Evolutionary conservation across 2,329 filamentous ascomycete species (phyloP).

Genomic region (Setomelanomma holmii): DNA sequence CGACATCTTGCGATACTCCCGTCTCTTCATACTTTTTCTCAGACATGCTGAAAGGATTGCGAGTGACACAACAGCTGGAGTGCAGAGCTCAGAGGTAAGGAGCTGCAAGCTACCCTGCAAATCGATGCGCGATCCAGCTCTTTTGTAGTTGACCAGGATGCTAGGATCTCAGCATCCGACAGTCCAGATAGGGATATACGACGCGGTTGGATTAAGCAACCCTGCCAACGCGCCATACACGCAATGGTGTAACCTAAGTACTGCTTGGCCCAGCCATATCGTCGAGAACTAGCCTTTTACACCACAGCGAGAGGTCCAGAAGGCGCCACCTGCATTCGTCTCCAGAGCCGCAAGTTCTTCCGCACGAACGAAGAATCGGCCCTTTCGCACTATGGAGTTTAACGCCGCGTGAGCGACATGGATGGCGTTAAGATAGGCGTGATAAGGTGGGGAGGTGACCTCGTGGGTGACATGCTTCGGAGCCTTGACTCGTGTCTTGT

Average conservation of each 20-base stretch:
- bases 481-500: not conserved
- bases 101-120: conserved; percentile 4
- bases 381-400: not conserved
- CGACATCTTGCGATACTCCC: conserved; percentile 7
- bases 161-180: not conserved
- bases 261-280: conserved; percentile 6
- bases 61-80: not conserved
- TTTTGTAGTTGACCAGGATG: not conserved
- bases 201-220: conserved; percentile 6
- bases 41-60: conserved; percentile 15
- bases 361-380: not conserved
- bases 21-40: conserved; percentile 20
- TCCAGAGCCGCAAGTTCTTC: not conserved
- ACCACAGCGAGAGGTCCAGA: not conserved
- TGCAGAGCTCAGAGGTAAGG: not conserved
- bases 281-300: not conserved
- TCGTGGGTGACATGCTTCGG: not conserved
- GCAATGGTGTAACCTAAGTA: conserved; percentile 7
- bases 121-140: not conserved
- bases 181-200: not conserved
- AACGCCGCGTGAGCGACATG: not conserved
- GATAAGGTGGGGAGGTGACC: not conserved
- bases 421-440: not conserved
- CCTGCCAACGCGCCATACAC: conserved; percentile 6
- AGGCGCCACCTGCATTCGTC: not conserved